Conservation (phyloP, 2,329 filamentous ascomycete species). For the Blastomyces gilchristii region DNA sequence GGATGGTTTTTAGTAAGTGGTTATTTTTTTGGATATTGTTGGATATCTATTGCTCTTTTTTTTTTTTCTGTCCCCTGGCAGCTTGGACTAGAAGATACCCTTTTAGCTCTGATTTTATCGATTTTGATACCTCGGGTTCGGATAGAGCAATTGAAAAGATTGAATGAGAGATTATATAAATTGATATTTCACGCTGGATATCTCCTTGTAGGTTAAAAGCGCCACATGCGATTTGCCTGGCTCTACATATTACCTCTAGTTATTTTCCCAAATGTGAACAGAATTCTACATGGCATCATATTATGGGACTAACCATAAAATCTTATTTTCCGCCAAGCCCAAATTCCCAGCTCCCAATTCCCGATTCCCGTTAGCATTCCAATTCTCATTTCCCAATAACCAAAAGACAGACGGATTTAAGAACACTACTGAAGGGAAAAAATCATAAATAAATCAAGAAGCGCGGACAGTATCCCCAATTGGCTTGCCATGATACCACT, state of each 20-base stretch:
- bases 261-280: not conserved
- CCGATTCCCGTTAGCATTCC: not conserved
- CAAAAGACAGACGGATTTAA: not conserved
- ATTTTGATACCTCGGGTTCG: not conserved
- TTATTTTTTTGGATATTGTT: not conserved
- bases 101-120: not conserved
- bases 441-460: not conserved
- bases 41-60: not conserved
- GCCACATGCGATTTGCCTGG: not conserved
- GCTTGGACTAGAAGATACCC: not conserved
- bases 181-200: not conserved
- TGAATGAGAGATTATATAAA: not conserved
- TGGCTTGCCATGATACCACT: slow-evolving; percentile 9
- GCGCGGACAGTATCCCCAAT: not conserved
- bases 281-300: not conserved
- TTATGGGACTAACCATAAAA: not conserved
- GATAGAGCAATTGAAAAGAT: not conserved
- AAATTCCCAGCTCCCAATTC: not conserved
- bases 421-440: not conserved
- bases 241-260: not conserved
- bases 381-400: not conserved
- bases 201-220: not conserved
- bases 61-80: not conserved
- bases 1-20: slow-evolving; percentile 40
- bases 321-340: not conserved